Conservation (phyloP, 495 filamentous ascomycete genomes). For the Copromyces sp. region DNA sequence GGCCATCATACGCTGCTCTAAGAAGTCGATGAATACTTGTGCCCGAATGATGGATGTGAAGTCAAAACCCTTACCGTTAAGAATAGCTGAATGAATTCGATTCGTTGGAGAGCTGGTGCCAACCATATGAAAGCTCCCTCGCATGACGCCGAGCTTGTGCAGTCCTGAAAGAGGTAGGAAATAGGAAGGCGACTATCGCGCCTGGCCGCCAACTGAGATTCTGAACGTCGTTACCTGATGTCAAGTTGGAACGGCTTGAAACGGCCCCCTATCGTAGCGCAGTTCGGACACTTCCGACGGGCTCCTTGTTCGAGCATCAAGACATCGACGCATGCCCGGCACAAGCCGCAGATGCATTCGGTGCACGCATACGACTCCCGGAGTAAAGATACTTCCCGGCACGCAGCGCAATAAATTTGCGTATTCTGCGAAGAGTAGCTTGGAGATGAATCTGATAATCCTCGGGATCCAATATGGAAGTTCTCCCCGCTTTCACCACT, state of each 20-base stretch:
- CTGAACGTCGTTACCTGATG: slow-evolving; percentile 34
- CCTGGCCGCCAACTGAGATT: background rate
- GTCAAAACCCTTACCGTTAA: background rate
- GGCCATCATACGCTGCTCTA: background rate
- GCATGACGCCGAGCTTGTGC: background rate
- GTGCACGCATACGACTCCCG: slow-evolving; percentile 84
- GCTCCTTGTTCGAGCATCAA: slow-evolving; percentile 55
- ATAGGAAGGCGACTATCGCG: background rate
- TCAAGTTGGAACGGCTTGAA: slow-evolving; percentile 62
- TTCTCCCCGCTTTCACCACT: slow-evolving; percentile 49
- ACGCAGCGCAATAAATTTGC: slow-evolving; percentile 82
- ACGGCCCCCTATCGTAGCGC: slow-evolving; percentile 53
- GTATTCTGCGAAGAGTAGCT: slow-evolving; percentile 49
- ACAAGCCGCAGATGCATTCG: slow-evolving; percentile 87
- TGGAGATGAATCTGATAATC: slow-evolving; percentile 45
- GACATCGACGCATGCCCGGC: slow-evolving; percentile 72
- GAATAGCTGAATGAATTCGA: background rate
- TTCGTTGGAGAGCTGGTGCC: background rate
- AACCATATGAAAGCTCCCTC: background rate
- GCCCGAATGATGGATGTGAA: background rate
- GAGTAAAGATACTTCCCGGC: slow-evolving; percentile 60
- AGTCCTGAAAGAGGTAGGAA: background rate
- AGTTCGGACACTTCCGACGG: slow-evolving; percentile 53
- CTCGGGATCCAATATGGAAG: slow-evolving; percentile 51
- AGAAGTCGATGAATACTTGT: background rate